These are phyloP conservation scores for Prunella vulgaris DNA, from an alignment of 257 asterid species.

Conservation along the genomic window DNA sequence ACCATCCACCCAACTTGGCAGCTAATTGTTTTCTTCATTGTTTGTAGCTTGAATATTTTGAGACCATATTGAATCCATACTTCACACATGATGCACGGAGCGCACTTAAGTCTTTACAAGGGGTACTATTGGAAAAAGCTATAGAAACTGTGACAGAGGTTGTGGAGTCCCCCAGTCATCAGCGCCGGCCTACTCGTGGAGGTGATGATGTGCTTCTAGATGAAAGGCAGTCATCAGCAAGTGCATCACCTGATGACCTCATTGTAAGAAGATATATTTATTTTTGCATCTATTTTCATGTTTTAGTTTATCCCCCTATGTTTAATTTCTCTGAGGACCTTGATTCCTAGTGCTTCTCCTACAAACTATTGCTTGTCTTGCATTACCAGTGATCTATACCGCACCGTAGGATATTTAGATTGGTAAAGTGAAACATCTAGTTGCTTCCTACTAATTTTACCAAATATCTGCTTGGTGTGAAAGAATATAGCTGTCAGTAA, in stretches of 20 bases:
- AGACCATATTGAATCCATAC: slow-evolving; percentile 91
- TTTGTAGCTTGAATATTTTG: slow-evolving; percentile 96
- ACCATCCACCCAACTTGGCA: too few relatives aligned
- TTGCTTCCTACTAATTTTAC: too few relatives aligned
- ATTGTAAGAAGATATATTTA: slow-evolving; percentile 51
- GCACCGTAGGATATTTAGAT: neutral
- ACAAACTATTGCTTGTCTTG: slow-evolving; percentile 1
- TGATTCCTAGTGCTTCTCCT: neutral
- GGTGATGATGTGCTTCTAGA: slow-evolving; percentile 75
- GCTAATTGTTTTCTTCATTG: slow-evolving; percentile 24
- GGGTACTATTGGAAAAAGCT: slow-evolving; percentile 79
- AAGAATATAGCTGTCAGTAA: too few relatives aligned
- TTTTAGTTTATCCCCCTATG: neutral
- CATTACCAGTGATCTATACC: neutral
- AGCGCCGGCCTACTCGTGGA: slow-evolving; percentile 91
- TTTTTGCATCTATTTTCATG: neutral
- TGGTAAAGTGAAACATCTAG: too few relatives aligned
- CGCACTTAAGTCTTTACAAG: slow-evolving; percentile 87
- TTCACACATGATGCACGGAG: slow-evolving; percentile 94
- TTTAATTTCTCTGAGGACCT: neutral
- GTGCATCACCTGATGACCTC: slow-evolving; percentile 92
- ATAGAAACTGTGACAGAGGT: slow-evolving; percentile 72
- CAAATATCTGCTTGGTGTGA: too few relatives aligned
- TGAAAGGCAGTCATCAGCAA: slow-evolving; percentile 68
- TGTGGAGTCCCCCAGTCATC: slow-evolving; percentile 81